Evolutionary conservation across 371 early-diverging fungal genomes (phyloP), one percentile per base, ranked within the genome.

Genomic region (Mucor irregularis): DNA sequence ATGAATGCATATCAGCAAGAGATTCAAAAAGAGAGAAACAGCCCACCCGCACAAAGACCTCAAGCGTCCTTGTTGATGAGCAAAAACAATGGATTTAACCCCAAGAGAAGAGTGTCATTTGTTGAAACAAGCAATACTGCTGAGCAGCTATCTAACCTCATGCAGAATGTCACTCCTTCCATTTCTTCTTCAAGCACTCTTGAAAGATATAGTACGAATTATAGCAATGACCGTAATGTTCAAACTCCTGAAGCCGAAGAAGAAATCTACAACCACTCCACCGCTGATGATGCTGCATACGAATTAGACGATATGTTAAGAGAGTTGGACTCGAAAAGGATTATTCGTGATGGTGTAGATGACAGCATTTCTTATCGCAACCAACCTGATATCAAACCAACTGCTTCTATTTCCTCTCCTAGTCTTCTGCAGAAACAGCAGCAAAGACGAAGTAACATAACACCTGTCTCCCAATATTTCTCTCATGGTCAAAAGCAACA

Each of bases 271-370:
- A 19, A 39, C 29, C 17, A 35, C 2, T 17, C 16, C 17, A 33
- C 37, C 19, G 34, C 52, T 45, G 56, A 53, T 24, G 58, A 47
- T 43, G 58, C 64, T 5, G 64, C 50, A 7, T 40, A 49, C 11
- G 64, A 58, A 26, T 29, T 58, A 4, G 55, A 64, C 22, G 59
- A 64, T 10, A 55, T 64, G 59, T 33, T 64, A 5, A 37, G 59
- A 8, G 55, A 64, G 16, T 14, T 64, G 2, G 59, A 55, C 34
- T 49, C 50, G 13, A 58, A 49, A 11, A 50, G 51, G 11, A 50
- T 55, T 16, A 31, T 19, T 33, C 58, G 58, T 44, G 34, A 29
- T 8, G 54, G 25, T 0, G 33, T 31, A 13, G 49, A 56, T 16
- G 44, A 52, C 17, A 30, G 33, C 1, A 37, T 22, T 9, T 26